Base-by-base conservation (phyloP, 2,329 filamentous ascomycete genomes). In the Diaporthe amygdali region DNA sequence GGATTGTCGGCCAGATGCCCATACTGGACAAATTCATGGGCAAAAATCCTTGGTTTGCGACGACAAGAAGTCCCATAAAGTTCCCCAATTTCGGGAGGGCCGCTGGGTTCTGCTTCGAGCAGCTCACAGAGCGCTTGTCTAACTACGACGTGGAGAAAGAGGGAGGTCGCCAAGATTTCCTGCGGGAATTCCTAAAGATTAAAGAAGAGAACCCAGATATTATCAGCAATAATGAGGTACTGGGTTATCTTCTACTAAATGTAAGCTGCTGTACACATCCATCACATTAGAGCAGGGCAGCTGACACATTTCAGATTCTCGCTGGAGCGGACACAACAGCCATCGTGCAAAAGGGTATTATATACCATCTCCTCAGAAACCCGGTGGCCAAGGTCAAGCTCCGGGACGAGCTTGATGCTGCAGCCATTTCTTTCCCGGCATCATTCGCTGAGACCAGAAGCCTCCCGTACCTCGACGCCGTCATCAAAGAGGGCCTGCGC, bases 261-360 rank as follows among this genome's bases (percentile, higher is more conserved):
- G 59, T 63, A 6, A 47, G 41, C 3, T 8, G 12, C 8, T 22
- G 9, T 41, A 27, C 17, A 6, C 20, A 41, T 15, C 34, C 32
- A 12, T 22, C 4, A 37, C 12, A 9, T 47, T 17, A 27, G 6
- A 6, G n/a, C n/a, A 10, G 8, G 9, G 17, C 44, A 20, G 17
- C 41, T 63, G n/a, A 63, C n/a, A 22, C 32, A 12, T 1, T 3
- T 34, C 30, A 63, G 59, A 63, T 63, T 2, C 59, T 63, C 14
- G 59, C 59, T 41, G 59, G 59, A 8, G 59, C 59, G 7, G 59
- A 63, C 10, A 63, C 59, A 9, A 63, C 59, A 37, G 59, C 59
- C 59, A 63, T 63, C 27, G 59, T 47, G 41, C 59, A 63, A n/a
- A 63, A 63, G 27, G 59, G 59, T 30, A 34, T 63, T 20, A 32